A percentile compares a stretch with the other conserved stretches of the same genome.
phyloP scores from a whole-genome alignment of 2,329 filamentous ascomycete species.

The Hirsutella thompsonii region DNA sequence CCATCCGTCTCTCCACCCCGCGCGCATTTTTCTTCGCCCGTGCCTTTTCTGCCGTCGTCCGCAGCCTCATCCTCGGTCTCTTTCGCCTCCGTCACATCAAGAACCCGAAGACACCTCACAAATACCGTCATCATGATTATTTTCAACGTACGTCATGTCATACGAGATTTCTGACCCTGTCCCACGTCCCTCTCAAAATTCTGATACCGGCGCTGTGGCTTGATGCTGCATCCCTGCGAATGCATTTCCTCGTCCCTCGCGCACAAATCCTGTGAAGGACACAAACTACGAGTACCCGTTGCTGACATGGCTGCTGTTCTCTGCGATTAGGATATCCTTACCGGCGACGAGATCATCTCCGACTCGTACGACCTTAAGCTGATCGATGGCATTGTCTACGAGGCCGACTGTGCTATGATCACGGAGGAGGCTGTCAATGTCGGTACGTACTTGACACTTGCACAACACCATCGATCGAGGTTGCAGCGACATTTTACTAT shows the following conservation, averaged over 20 bases:
- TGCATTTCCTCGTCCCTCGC: conserved; percentile 5
- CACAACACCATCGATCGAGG: too few species aligned
- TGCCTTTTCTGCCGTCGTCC: background rate
- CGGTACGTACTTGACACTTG: conserved; percentile 35
- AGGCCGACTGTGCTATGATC: conserved; percentile 88
- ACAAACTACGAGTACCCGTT: background rate
- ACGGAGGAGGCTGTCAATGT: conserved; percentile 61
- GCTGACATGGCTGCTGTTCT: conserved; percentile 7
- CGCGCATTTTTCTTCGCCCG: conserved; percentile 4
- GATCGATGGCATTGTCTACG: conserved; percentile 69
- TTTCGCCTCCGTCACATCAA: conserved; percentile 1
- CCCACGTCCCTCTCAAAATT: too few species aligned
- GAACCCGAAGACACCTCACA: background rate
- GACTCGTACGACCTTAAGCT: conserved; percentile 82
- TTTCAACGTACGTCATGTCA: conserved; percentile 50
- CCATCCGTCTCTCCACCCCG: conserved; percentile 1
- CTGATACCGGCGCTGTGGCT: conserved; percentile 6
- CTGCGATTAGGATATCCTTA: conserved; percentile 63
- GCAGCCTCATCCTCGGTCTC: conserved; percentile 6
- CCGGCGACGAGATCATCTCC: conserved; percentile 90
- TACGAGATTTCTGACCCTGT: too few species aligned
- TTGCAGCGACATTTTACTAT: too few species aligned
- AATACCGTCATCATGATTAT: conserved; percentile 56
- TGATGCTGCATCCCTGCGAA: conserved; percentile 1
- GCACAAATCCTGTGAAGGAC: background rate